These are phyloP conservation scores for Solanum sparsipilum DNA, from an alignment of 257 asterid species.

Conservation along the genomic window DNA sequence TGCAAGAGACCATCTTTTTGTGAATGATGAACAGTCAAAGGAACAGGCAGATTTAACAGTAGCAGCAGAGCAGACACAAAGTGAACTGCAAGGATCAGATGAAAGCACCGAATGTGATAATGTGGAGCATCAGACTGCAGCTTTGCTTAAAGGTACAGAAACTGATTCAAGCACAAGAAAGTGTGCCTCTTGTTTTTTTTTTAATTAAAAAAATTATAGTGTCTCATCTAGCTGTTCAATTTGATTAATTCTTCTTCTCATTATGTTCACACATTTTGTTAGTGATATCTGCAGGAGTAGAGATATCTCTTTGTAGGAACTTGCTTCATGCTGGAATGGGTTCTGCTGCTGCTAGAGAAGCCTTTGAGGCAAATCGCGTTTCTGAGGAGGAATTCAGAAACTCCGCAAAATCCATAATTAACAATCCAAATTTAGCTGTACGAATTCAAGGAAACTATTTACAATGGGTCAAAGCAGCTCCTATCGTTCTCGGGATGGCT, in stretches of 20 bases:
- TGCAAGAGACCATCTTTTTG: slow-evolving; percentile 14
- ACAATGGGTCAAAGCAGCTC: slow-evolving; percentile 75
- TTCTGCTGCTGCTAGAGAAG: slow-evolving; percentile 56
- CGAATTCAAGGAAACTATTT: slow-evolving; percentile 68
- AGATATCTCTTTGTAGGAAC: slow-evolving; percentile 69
- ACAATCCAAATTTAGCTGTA: slow-evolving; percentile 55
- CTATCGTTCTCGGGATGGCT: slow-evolving; percentile 60
- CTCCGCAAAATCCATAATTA: slow-evolving; percentile 44
- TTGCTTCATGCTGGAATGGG: slow-evolving; percentile 83
- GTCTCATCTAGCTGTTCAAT: not conserved
- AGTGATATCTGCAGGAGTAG: slow-evolving; percentile 43
- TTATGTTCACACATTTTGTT: not conserved
- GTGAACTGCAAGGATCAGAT: slow-evolving; percentile 15
- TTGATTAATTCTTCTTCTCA: not conserved
- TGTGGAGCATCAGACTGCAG: slow-evolving; percentile 25
- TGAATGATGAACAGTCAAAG: slow-evolving; percentile 15
- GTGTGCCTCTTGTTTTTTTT: not conserved
- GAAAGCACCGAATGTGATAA: slow-evolving; percentile 20
- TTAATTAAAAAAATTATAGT: not conserved
- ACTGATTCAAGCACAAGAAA: slow-evolving; percentile 32
- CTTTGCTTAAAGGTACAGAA: slow-evolving; percentile 15
- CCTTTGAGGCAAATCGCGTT: slow-evolving; percentile 45
- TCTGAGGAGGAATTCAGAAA: slow-evolving; percentile 55
- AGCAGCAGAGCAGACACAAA: slow-evolving; percentile 5
- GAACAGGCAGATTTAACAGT: slow-evolving; percentile 17